Conservation (phyloP, 2,329 filamentous ascomycete genomes). For the Aschersonia sp. region DNA sequence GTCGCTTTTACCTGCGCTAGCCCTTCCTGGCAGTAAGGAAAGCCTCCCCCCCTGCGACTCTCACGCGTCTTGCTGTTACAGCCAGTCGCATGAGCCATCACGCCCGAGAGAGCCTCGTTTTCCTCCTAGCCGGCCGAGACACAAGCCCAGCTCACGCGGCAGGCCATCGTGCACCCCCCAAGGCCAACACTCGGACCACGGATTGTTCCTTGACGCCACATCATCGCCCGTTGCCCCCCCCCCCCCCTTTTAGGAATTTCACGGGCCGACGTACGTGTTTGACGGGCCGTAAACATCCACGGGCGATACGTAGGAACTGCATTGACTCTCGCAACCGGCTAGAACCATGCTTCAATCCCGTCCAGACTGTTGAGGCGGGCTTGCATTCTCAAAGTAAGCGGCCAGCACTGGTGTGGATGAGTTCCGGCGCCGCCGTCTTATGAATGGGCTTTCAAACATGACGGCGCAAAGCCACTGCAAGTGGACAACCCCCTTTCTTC, state of each 20-base stretch:
- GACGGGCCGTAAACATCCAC: conserved; percentile 1
- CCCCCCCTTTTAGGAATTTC: neutral
- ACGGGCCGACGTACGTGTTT: conserved; percentile 1
- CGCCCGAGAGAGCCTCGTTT: conserved; percentile 1
- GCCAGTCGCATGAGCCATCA: conserved; percentile 3
- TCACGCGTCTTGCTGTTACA: conserved; percentile 14
- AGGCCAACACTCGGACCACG: neutral
- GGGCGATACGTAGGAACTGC: neutral
- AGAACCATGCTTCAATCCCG: conserved; percentile 5
- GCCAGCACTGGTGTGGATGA: neutral
- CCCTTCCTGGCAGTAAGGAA: conserved; percentile 14
- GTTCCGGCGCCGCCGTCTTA: conserved; percentile 10
- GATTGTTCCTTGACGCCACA: neutral
- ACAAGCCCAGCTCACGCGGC: neutral
- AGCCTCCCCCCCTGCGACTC: conserved; percentile 6
- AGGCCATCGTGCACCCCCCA: neutral
- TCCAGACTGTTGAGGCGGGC: conserved; percentile 3
- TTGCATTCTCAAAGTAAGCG: neutral
- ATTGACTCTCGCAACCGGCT: neutral
- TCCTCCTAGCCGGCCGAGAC: neutral
- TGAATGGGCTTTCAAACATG: conserved; percentile 28
- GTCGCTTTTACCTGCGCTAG: conserved; percentile 10
- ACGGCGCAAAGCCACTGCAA: conserved; percentile 29
- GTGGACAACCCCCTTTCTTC: conserved; percentile 37
- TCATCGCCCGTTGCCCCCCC: neutral